These are phyloP conservation scores for Aspergillus asperescens DNA, from an alignment of 495 filamentous ascomycete genomes.

Conservation along the genomic window DNA sequence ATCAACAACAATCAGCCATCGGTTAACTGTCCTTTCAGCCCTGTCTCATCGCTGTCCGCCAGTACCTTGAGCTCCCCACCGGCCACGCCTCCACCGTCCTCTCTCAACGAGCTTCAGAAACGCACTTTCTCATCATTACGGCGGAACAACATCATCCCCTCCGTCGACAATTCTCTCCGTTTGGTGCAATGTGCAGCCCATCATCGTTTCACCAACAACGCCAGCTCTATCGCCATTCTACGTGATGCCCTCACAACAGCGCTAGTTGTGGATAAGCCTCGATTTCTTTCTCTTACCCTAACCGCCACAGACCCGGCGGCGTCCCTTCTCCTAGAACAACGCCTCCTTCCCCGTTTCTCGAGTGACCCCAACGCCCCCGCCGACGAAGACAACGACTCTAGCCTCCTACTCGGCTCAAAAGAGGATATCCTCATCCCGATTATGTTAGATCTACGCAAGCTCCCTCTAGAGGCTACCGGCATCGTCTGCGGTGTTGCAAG, in stretches of 20 bases:
- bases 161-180: slow-evolving; percentile 59
- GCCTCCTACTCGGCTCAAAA: slow-evolving; percentile 68
- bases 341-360: slow-evolving; percentile 53
- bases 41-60: slow-evolving; percentile 25
- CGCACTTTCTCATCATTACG: slow-evolving; percentile 75
- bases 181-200: slow-evolving; percentile 82
- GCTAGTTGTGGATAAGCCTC: slow-evolving; percentile 62
- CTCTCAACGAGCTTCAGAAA: slow-evolving; percentile 68
- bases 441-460: slow-evolving; percentile 72
- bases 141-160: slow-evolving; percentile 66
- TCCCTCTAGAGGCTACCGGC: slow-evolving; percentile 85
- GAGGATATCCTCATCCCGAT: slow-evolving; percentile 82
- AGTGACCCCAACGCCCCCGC: slow-evolving; percentile 46
- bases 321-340: slow-evolving; percentile 73
- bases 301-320: slow-evolving; percentile 75
- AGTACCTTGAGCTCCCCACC: slow-evolving; percentile 45
- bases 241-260: slow-evolving; percentile 39
- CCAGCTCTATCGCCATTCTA: slow-evolving; percentile 43
- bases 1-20: slow-evolving; percentile 44
- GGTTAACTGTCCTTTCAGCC: slow-evolving; percentile 22
- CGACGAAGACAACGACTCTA: slow-evolving; percentile 36
- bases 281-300: slow-evolving; percentile 81
- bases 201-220: slow-evolving; percentile 41
- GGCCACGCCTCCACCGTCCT: slow-evolving; percentile 70
- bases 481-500: slow-evolving; percentile 92